These are phyloP conservation scores for Conringia planisiliqua DNA, from an alignment of 345 rosid genomes.

Conservation along the genomic window DNA sequence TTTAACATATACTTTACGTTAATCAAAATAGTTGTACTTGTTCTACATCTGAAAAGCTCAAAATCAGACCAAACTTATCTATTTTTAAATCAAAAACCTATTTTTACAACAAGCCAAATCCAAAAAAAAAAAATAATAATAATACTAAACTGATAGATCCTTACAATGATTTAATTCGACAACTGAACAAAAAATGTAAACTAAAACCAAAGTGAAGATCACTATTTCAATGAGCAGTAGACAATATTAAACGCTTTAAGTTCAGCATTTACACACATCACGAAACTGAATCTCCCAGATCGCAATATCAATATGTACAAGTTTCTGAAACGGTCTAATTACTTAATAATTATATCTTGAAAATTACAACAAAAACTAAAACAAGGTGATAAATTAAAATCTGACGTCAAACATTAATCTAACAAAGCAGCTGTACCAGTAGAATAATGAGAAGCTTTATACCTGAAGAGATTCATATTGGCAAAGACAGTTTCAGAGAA, in stretches of 20 bases:
- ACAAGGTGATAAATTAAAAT: background rate
- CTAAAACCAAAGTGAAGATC: background rate
- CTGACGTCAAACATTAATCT: background rate
- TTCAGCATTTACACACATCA: background rate
- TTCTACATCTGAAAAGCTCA: background rate
- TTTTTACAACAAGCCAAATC: background rate
- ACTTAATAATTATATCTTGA: background rate
- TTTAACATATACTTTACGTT: background rate
- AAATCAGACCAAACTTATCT: background rate
- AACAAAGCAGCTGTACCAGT: background rate
- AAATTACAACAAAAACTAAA: background rate
- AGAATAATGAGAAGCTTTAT: background rate
- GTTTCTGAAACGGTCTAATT: background rate
- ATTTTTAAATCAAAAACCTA: too few species aligned
- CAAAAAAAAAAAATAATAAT: too few species aligned
- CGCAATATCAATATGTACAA: conserved; percentile 8
- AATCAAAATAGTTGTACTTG: background rate
- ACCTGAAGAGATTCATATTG: background rate
- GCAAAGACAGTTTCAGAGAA: conserved; percentile 5
- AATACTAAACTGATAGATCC: background rate
- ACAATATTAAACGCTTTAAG: background rate
- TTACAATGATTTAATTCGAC: background rate
- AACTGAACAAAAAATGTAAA: background rate
- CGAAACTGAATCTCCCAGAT: background rate
- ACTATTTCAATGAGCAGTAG: background rate